Evolutionary conservation across 345 rosid species (phyloP).

Genomic region (Hibiscus trionum): DNA sequence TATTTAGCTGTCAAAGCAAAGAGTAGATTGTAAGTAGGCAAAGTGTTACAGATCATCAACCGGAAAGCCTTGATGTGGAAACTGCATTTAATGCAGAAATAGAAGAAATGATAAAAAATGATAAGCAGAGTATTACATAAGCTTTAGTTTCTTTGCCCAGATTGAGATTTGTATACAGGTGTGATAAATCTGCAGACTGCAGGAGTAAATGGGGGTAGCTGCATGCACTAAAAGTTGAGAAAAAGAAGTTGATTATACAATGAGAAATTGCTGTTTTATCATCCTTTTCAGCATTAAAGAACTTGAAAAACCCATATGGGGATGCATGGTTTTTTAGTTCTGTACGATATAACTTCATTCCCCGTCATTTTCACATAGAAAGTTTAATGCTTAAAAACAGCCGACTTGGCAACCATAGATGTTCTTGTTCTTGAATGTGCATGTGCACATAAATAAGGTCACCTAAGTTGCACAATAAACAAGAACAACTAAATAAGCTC

Average conservation of each 20-base stretch:
- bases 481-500: neutral
- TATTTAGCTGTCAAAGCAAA: neutral
- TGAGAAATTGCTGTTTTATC: neutral
- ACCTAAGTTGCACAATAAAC: neutral
- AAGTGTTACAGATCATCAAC: neutral
- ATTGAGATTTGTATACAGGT: neutral
- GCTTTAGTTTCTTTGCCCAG: neutral
- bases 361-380: neutral
- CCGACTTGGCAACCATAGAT: neutral
- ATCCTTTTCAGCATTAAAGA: neutral
- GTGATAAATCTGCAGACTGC: no score
- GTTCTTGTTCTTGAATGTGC: neutral
- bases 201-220: neutral
- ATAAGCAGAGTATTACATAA: neutral
- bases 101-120: neutral
- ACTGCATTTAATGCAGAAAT: neutral
- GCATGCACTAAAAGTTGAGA: no score
- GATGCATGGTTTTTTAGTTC: neutral
- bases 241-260: neutral
- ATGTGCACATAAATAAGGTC: neutral
- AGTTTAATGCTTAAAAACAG: neutral
- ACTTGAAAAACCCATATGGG: neutral
- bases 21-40: neutral
- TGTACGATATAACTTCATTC: neutral
- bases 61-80: neutral